Conservation (phyloP, 108 stramenopile genomes). For the Cyclostephanos tholiformis region DNA sequence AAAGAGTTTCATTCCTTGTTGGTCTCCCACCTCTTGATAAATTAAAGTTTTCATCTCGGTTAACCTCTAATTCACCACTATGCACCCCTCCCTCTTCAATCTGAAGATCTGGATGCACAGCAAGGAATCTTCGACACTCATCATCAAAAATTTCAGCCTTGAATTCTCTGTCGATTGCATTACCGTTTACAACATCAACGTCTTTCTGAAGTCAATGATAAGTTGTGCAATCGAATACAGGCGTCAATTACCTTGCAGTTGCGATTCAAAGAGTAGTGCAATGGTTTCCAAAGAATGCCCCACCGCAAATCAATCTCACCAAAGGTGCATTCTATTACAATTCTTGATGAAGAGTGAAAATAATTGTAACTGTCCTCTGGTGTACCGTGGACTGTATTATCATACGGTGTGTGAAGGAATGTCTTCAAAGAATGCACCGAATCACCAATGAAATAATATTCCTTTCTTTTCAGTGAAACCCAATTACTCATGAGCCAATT, state of each 20-base stretch:
- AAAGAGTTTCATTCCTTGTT: neutral
- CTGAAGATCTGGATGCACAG: neutral
- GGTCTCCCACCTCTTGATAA: neutral
- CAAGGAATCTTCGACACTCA: constrained; percentile 3
- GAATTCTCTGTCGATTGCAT: neutral
- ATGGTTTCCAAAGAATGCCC: constrained; percentile 41
- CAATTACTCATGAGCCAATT: constrained; percentile 7
- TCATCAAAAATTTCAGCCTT: constrained; percentile 1
- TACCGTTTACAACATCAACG: neutral
- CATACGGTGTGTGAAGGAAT: constrained; percentile 32
- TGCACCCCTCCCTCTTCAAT: neutral
- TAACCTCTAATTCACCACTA: neutral
- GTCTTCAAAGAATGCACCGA: constrained; percentile 24
- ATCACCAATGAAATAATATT: constrained; percentile 13
- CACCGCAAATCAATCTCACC: constrained; percentile 40
- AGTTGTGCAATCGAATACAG: constrained; percentile 25
- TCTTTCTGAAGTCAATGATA: constrained; percentile 26
- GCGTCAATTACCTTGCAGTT: constrained; percentile 26
- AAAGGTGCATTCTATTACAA: constrained; percentile 43
- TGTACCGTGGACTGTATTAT: constrained; percentile 13
- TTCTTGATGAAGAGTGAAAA: constrained; percentile 25
- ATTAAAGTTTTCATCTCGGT: neutral
- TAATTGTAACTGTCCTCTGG: constrained; percentile 38
- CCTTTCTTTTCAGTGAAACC: neutral
- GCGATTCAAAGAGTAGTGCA: constrained; percentile 15